Evolutionary conservation across 2,329 filamentous ascomycete genomes (phyloP), one percentile per base, ranked within the genome.

Genomic region (Ophiostoma sp.): DNA sequence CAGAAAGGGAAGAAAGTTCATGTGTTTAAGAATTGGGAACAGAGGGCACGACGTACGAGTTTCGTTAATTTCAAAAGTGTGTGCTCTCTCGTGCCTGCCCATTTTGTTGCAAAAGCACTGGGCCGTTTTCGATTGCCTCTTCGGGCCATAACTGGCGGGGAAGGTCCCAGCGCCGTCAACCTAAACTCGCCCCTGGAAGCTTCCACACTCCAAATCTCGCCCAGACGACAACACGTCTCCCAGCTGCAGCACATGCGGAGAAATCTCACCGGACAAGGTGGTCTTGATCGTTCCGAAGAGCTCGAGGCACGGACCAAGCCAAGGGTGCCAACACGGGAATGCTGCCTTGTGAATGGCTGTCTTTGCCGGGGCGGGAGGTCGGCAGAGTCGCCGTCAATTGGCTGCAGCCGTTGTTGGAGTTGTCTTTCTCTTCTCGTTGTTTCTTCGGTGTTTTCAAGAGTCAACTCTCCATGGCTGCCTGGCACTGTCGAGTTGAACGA

Each of bases 201-300:
- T 42, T 64, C 61, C 12, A 22, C 59, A 5, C 42, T 45, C 19
- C 48, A 69, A 69, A 39, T 52, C 19, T 61, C 19, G 33, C 31
- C 55, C 57, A 39, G 2, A 42, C 25, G 36, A 17, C 39, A 68
- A 33, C 25, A 55, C 63, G 22, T 12, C 39, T 11, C 66, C 25
- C 15, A 22, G 22, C 28, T 25, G 50, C 31, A 42, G 48, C 33
- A 45, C 25, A 28, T 31, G 52, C 69, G 69, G 69, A 59, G 50
- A 70, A 70, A 70, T 61, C 52, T 70, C 69, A 39, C 69, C 52
- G 69, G 69, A 2, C 17, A 9, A 50, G 55, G 7, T 22, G 17
- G 3, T 59, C 17, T 63, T 57, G 19, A 70, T 70, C 17, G 69
- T 70, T 70, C 69, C 69, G 69, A 70, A 12, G 36, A 39, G 11